Evolutionary conservation across 345 rosid species (phyloP), one percentile per base, ranked within the genome.

Genomic region (Ceriops tagal): DNA sequence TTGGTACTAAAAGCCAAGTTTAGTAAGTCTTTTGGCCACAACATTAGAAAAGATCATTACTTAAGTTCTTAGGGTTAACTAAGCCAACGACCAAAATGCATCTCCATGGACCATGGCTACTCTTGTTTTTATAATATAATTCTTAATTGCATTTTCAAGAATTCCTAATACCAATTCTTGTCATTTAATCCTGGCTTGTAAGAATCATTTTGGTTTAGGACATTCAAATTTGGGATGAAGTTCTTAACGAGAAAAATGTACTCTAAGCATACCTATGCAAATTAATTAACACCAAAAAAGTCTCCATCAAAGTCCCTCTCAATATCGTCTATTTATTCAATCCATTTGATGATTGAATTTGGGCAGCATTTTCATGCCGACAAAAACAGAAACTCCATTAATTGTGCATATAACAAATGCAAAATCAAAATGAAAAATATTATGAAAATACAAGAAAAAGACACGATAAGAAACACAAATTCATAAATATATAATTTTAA

Each of bases 1-100:
- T 9, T 37, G 7, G 43, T 8, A 11, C 43, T 8, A 1, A 8
- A 37, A 37, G 1, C 11, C 1, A 37, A 37, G 11, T 37, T 8
- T 8, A 37, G 8, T 9, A 8, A 8, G 1, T 37, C 35, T 8
- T 1, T 8, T 37, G 10, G 43, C 43, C 43, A 1, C 43, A 7
- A 37, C 43, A 8, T 9, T 1, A 37, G 43, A 37, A 37, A 37
- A 37, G 43, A 37, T 37, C 9, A 37, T 37, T 1, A 8, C 13
- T 37, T 1, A 37, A 8, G 43, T 8, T 37, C 43, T 65, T 65
- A 31, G 61, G 24, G 55, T 37, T 8, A 1, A 37, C 35, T 24
- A 67, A 57, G 31, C 61, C 58, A 72, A 77, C 76, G 49, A 62
- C 65, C 73, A 77, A 71, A 66, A 72, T 67, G 30, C 59, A 24